phyloP scores from a whole-genome alignment of 352 stramenopile species.

The Phytophthora ohioensis region DNA sequence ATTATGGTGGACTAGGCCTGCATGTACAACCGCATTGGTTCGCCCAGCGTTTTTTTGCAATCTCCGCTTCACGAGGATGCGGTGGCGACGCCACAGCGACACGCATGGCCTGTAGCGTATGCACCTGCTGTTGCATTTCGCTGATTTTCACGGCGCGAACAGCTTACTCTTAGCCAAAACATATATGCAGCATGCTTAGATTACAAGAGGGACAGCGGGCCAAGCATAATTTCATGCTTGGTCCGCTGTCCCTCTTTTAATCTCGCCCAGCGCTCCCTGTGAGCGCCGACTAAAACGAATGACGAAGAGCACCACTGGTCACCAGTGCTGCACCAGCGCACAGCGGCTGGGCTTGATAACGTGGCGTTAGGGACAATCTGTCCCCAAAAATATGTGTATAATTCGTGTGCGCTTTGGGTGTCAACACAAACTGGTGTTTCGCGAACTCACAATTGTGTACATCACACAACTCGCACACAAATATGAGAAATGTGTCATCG shows the following conservation, averaged over 20 bases:
- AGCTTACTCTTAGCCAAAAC: too few species aligned
- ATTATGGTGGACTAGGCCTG: not conserved
- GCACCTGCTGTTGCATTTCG: not conserved
- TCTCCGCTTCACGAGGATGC: not conserved
- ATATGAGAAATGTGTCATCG: constrained; percentile 21
- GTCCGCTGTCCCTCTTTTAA: not conserved
- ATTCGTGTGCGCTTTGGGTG: not conserved
- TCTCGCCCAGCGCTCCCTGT: not conserved
- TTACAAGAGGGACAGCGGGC: too few species aligned
- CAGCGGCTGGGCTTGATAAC: not conserved
- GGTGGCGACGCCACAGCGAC: not conserved
- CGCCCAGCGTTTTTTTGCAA: constrained; percentile 6
- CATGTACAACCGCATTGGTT: not conserved
- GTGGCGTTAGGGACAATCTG: not conserved
- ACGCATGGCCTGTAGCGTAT: not conserved
- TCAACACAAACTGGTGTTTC: not conserved
- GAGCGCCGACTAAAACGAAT: not conserved
- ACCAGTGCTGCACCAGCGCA: too few species aligned
- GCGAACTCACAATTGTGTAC: not conserved
- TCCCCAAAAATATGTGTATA: not conserved
- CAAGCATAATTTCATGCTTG: too few species aligned
- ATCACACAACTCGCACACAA: constrained; percentile 12
- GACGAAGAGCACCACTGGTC: not conserved
- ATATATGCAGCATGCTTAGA: too few species aligned
- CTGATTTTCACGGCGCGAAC: not conserved